phyloP scores from a whole-genome alignment of 371 early-diverging fungal genomes.

The Haplosporangium sp. region DNA sequence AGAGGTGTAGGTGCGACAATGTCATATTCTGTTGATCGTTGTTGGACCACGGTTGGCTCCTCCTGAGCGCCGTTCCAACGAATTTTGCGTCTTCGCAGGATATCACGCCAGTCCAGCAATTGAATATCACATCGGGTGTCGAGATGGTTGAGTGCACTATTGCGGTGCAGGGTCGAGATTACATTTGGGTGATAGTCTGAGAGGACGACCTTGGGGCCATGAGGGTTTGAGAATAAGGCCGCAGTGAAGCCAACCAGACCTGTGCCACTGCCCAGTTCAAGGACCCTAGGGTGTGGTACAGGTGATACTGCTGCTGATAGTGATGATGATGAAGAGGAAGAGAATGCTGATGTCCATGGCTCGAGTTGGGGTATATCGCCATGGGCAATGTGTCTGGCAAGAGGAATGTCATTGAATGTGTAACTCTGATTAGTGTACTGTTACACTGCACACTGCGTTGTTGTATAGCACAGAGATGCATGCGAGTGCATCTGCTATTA shows the following conservation, averaged over 20 bases:
- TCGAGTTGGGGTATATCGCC: conserved; percentile 52
- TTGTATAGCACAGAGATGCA: not conserved
- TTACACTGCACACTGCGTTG: not conserved
- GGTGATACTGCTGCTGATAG: not conserved
- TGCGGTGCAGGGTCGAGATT: conserved; percentile 26
- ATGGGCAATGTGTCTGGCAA: conserved; percentile 47
- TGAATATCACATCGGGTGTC: conserved; percentile 31
- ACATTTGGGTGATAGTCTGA: conserved; percentile 54
- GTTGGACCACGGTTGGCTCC: not conserved
- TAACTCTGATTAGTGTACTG: too few species aligned
- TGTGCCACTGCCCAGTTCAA: conserved; percentile 52
- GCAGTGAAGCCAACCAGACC: conserved; percentile 48
- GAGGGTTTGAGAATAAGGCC: conserved; percentile 31
- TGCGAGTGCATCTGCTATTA: too few species aligned
- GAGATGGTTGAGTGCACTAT: conserved; percentile 38
- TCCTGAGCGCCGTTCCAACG: conserved; percentile 9
- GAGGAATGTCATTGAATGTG: not conserved
- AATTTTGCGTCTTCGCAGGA: conserved; percentile 25
- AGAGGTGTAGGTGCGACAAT: conserved; percentile 6
- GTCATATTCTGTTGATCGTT: conserved; percentile 31
- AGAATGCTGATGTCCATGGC: conserved; percentile 29
- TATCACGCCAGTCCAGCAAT: conserved; percentile 46
- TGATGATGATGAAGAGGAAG: conserved; percentile 3
- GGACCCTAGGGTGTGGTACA: conserved; percentile 29
- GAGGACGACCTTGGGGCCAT: conserved; percentile 41